Percentiles rank a stretch among this genome's conserved stretches.
phyloP scores from a whole-genome alignment of 2,329 filamentous ascomycete genomes.

The Domatiomyces globalis region DNA sequence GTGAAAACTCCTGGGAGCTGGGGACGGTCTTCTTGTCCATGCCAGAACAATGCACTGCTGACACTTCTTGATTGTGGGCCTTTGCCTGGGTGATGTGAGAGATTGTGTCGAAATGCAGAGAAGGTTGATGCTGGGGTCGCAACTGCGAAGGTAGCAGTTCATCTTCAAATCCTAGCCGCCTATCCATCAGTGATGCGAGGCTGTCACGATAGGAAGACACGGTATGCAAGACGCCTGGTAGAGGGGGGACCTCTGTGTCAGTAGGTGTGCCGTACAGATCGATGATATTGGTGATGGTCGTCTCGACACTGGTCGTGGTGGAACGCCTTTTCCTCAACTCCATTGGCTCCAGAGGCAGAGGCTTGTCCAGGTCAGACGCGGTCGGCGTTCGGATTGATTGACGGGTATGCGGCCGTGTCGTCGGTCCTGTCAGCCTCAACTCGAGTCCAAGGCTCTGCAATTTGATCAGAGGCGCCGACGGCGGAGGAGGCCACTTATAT shows the following conservation, averaged over 20 bases:
- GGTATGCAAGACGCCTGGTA: neutral
- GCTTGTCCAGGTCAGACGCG: conserved; percentile 10
- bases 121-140: neutral
- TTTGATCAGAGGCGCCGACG: conserved; percentile 13
- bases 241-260: conserved; percentile 6
- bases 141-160: neutral
- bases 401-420: neutral
- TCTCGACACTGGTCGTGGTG: conserved; percentile 15
- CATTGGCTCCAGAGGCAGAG: conserved; percentile 11
- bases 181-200: conserved; percentile 6
- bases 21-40: conserved; percentile 7
- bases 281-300: conserved; percentile 16
- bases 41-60: neutral
- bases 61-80: neutral
- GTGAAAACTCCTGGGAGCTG: conserved; percentile 13
- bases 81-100: neutral
- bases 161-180: neutral
- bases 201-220: conserved; percentile 14
- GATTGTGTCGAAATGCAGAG: neutral
- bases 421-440: conserved; percentile 2
- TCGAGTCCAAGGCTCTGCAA: conserved; percentile 15
- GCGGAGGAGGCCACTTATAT: conserved; percentile 8
- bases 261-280: conserved; percentile 13
- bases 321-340: conserved; percentile 10
- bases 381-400: conserved; percentile 3